Percentiles rank a stretch among this genome's conserved stretches.
These are phyloP conservation scores for Aspergillus arachidicola DNA, from an alignment of 2,329 filamentous ascomycete species.

Conservation along the genomic window DNA sequence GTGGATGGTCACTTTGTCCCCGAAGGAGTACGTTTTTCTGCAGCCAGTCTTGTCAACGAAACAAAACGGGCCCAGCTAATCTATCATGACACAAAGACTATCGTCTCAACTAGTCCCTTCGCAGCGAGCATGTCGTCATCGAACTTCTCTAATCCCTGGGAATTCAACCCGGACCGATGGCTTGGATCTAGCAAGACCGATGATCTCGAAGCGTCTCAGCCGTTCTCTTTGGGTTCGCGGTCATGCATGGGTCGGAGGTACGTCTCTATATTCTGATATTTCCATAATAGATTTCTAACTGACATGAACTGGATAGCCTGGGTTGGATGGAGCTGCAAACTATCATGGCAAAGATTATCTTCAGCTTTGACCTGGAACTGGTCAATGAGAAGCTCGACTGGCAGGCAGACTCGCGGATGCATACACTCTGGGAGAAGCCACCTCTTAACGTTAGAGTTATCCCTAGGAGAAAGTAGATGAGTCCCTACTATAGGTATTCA, in stretches of 20 bases:
- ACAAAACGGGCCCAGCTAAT: too few species aligned
- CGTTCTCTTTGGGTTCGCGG: not conserved
- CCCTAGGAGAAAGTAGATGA: too few species aligned
- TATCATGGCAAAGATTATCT: conserved; percentile 23
- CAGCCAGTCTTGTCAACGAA: too few species aligned
- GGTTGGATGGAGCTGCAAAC: conserved; percentile 26
- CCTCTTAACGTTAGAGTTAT: not conserved
- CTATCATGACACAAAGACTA: not conserved
- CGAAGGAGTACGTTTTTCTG: too few species aligned
- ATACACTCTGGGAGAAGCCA: not conserved
- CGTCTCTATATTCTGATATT: not conserved
- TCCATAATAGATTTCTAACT: not conserved
- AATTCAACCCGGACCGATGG: not conserved
- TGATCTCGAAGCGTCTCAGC: not conserved
- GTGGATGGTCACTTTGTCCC: too few species aligned
- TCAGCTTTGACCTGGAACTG: conserved; percentile 27
- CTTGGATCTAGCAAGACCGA: not conserved
- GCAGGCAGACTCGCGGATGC: conserved; percentile 9
- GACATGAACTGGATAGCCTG: not conserved
- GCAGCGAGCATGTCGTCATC: not conserved
- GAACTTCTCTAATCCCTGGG: not conserved
- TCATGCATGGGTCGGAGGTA: not conserved
- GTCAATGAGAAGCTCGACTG: conserved; percentile 17
- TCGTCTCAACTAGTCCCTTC: not conserved
- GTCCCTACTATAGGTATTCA: too few species aligned